Evolutionary conservation across 306 rosid species (phyloP), one percentile per base, ranked within the genome.

Genomic region (Begonia fuchsioides): DNA sequence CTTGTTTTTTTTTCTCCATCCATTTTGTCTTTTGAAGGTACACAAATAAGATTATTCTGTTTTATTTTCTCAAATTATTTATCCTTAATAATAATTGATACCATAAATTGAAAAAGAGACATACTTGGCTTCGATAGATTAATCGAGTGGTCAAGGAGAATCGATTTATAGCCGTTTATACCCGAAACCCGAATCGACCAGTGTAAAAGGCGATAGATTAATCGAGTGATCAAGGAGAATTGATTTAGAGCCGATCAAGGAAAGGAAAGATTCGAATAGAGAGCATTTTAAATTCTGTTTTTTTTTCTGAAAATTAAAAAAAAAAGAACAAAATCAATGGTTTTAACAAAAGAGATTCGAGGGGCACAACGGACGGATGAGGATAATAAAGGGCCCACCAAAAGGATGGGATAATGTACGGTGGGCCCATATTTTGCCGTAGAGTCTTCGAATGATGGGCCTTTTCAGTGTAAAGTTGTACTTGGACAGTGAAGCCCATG

Each of bases 301-400:
- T 20, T 20, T 20, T 20, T 20, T 20, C 32, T 6, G 2, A 20
- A 20, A n/a, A n/a, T n/a, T n/a, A 20, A 20, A 40, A 10, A 40
- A 40, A 9, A 6, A 41, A 41, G 2, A 41, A n/a, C 1, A 41
- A n/a, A n/a, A 13, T n/a, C 18, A 2, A 17, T 15, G 50, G 16
- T n/a, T 47, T 9, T 9, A 47, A 2, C 13, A n/a, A 13, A 47
- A 13, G 50, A 47, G 50, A 32, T 10, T 56, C 54, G 3, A 39
- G 35, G 15, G 16, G 40, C 61, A 53, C 32, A 12, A 6, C 54
- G 13, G 53, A 39, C 44, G 65, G 55, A 15, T 38, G 44, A 60
- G 11, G 52, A 26, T 53, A 8, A 26, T 19, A 56, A 52, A 39
- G 58, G 64, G 46, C 55, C 76, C 58, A 60, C 68, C 72, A 38